Conservation (phyloP, 2,329 filamentous ascomycete genomes). For the Calonectria hawksworthii region DNA sequence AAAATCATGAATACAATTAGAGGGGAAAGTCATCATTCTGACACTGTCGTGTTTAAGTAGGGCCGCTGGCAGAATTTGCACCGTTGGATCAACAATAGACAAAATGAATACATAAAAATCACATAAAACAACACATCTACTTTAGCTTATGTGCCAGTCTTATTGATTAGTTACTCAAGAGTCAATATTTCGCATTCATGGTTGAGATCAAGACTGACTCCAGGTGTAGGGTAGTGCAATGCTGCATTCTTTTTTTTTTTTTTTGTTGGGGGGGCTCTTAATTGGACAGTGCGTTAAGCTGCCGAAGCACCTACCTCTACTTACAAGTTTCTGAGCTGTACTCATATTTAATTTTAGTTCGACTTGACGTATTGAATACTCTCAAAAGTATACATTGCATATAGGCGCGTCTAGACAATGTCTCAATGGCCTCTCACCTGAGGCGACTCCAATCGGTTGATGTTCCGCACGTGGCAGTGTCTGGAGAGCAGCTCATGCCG, state of each 20-base stretch:
- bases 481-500: conserved; percentile 4
- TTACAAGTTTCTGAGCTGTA: background rate
- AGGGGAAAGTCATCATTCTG: too few species aligned
- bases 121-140: background rate
- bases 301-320: background rate
- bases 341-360: background rate
- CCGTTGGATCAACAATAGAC: background rate
- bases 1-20: too few species aligned
- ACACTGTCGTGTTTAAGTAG: too few species aligned
- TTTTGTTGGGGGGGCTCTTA: background rate
- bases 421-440: background rate
- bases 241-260: background rate
- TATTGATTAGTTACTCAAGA: background rate
- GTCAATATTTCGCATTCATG: background rate
- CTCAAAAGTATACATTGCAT: background rate
- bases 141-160: too few species aligned
- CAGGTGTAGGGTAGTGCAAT: background rate
- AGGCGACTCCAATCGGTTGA: background rate
- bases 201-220: background rate
- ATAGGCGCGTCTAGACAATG: background rate
- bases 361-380: background rate
- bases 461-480: background rate
- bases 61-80: background rate
- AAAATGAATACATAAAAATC: background rate
- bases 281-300: background rate